A percentile compares a stretch with the other conserved stretches of the same genome.
Evolutionary conservation across 768 basidiomycete genomes (phyloP).

Genomic region (Tricholoma furcatifolium): DNA sequence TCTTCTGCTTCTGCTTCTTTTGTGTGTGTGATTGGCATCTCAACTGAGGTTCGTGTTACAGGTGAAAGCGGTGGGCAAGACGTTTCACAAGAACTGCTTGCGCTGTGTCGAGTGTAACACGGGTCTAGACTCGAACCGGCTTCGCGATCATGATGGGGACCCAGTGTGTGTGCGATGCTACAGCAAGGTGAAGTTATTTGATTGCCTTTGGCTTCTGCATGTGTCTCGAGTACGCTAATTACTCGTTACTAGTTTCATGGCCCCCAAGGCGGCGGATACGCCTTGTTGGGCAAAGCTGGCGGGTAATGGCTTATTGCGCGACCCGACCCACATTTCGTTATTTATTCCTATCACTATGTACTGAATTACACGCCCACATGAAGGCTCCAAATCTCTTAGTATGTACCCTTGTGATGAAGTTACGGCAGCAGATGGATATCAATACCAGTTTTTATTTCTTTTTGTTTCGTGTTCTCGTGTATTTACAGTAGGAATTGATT

Average conservation of each 20-base stretch:
- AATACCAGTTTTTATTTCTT: slow-evolving; percentile 9
- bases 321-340: background rate
- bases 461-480: background rate
- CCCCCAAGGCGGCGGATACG: slow-evolving; percentile 74
- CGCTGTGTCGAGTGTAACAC: slow-evolving; percentile 74
- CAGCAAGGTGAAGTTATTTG: slow-evolving; percentile 51
- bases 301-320: slow-evolving; percentile 16
- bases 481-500: slow-evolving; percentile 10
- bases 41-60: slow-evolving; percentile 24
- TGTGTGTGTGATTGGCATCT: background rate
- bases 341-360: background rate
- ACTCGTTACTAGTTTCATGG: slow-evolving; percentile 54
- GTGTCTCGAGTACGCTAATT: background rate
- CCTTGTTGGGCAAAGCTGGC: slow-evolving; percentile 51
- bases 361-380: background rate
- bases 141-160: slow-evolving; percentile 75
- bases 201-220: background rate
- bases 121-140: slow-evolving; percentile 64
- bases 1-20: too few species aligned
- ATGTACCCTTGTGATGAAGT: background rate
- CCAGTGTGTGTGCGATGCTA: slow-evolving; percentile 75
- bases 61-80: slow-evolving; percentile 82
- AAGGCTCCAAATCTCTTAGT: background rate
- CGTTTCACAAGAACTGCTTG: slow-evolving; percentile 75
- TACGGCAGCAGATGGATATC: slow-evolving; percentile 2